Conservation (phyloP, 2,329 filamentous ascomycete species). For the Colletotrichum sp. region DNA sequence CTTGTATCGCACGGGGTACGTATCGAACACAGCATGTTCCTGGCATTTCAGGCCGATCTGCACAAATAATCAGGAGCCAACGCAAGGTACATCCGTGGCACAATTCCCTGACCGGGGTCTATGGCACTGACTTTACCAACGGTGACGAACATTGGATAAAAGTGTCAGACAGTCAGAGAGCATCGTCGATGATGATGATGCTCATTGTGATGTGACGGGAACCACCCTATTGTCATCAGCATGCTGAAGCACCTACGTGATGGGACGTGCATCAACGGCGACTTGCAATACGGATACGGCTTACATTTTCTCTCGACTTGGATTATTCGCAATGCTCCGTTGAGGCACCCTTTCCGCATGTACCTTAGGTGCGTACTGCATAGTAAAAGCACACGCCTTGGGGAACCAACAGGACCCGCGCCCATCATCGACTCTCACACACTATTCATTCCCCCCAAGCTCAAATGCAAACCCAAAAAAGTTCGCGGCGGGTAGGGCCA, state of each 20-base stretch:
- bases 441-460: not conserved
- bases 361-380: no score
- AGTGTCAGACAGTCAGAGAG: not conserved
- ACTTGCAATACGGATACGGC: not conserved
- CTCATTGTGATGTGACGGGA: not conserved
- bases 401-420: not conserved
- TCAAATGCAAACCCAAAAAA: not conserved
- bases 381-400: no score
- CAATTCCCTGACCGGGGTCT: not conserved
- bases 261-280: not conserved
- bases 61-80: conserved; percentile 11
- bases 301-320: not conserved
- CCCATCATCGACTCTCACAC: not conserved
- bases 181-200: not conserved
- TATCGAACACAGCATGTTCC: not conserved
- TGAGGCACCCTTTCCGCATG: no score
- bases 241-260: not conserved
- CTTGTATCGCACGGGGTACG: not conserved
- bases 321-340: no score
- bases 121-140: not conserved
- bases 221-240: not conserved
- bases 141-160: not conserved
- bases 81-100: not conserved
- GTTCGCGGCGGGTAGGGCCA: not conserved
- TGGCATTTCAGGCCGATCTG: conserved; percentile 10